Conservation (phyloP, 441 rosid genomes). For the Biscutella laevigata region DNA sequence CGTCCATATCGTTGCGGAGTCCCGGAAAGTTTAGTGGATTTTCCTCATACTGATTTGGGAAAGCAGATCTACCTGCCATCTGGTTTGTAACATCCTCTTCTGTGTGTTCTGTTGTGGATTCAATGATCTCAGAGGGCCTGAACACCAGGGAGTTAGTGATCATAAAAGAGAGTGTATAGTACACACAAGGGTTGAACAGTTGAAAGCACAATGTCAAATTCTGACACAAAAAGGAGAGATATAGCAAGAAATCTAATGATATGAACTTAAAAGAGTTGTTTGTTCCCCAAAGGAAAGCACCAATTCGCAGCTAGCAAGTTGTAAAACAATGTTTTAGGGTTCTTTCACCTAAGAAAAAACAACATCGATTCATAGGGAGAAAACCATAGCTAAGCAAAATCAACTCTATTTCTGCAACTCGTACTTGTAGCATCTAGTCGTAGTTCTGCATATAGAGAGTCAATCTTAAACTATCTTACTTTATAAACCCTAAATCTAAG, state of each 20-base stretch:
- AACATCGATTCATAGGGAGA: not conserved
- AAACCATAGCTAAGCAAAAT: not conserved
- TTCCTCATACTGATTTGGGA: conserved; percentile 25
- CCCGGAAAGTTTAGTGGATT: conserved; percentile 60
- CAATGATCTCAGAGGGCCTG: conserved; percentile 64
- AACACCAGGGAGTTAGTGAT: not conserved
- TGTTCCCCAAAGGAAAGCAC: not conserved
- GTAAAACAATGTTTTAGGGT: not conserved
- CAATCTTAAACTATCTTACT: not conserved
- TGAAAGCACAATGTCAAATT: not conserved
- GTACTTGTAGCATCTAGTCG: not conserved
- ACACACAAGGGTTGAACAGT: not conserved
- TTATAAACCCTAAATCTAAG: not conserved
- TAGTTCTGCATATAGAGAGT: not conserved
- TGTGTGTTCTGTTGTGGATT: conserved; percentile 60
- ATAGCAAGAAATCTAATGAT: not conserved
- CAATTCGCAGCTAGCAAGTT: not conserved
- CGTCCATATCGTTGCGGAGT: conserved; percentile 55
- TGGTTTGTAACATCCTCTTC: conserved; percentile 48
- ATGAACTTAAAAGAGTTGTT: not conserved
- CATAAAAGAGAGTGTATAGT: not conserved
- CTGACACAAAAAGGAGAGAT: not conserved
- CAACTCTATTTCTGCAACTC: not conserved
- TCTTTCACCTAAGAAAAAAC: not conserved
- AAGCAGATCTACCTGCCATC: conserved; percentile 27